phyloP scores from a whole-genome alignment of 495 filamentous ascomycete genomes.

The Aspergillus indologenus region DNA sequence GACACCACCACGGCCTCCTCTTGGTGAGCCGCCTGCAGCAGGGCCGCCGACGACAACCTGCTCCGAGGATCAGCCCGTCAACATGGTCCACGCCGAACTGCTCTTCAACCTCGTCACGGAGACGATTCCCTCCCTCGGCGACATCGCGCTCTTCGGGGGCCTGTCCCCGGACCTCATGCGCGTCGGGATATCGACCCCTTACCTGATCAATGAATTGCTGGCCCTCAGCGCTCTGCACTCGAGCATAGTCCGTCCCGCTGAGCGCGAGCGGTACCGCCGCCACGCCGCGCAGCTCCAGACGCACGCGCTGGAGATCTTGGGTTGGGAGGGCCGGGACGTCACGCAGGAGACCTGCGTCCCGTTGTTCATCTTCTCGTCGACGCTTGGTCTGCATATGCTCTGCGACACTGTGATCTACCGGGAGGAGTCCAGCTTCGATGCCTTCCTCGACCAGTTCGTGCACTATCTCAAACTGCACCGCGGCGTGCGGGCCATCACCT shows the following conservation, averaged over 20 bases:
- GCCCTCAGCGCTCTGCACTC: constrained; percentile 45
- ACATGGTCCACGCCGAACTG: constrained; percentile 34
- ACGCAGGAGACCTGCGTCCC: constrained; percentile 39
- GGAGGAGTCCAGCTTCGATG: constrained; percentile 25
- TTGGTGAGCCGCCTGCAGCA: neutral
- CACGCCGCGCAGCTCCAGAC: constrained; percentile 49
- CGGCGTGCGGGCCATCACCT: constrained; percentile 38
- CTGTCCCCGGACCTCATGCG: constrained; percentile 13
- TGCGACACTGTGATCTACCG: constrained; percentile 36
- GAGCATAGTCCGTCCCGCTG: constrained; percentile 28
- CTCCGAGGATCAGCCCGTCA: constrained; percentile 21
- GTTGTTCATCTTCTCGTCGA: constrained; percentile 46
- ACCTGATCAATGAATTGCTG: constrained; percentile 43
- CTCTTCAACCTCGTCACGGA: constrained; percentile 26
- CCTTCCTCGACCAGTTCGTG: constrained; percentile 38
- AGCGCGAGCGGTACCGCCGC: constrained; percentile 34
- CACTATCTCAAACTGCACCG: constrained; percentile 42
- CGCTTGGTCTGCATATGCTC: constrained; percentile 46
- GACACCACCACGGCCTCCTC: too few species aligned
- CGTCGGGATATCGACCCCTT: constrained; percentile 28
- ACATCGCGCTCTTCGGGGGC: neutral
- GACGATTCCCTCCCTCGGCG: constrained; percentile 7
- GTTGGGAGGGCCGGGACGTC: constrained; percentile 22
- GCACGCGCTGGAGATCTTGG: constrained; percentile 44
- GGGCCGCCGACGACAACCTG: neutral